Evolutionary conservation across 1,139 yeast genomes (phyloP).

Genomic region (Kluyveromyces sp.): DNA sequence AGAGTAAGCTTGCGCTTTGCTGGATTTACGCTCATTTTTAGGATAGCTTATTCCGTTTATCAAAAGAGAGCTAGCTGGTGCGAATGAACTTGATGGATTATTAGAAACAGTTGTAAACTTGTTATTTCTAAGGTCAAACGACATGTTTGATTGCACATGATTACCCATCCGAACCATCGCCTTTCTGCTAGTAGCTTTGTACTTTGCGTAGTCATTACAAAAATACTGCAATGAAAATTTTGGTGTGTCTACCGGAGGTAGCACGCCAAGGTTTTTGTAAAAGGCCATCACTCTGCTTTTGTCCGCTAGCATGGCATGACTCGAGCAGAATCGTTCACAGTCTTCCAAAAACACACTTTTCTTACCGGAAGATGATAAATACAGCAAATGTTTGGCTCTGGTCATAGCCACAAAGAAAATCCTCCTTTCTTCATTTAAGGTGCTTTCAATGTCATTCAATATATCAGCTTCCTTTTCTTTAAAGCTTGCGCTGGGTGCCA

Average conservation of each 20-base stretch:
- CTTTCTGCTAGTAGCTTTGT: slow-evolving; percentile 22
- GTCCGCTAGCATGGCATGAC: neutral
- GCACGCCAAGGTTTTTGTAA: neutral
- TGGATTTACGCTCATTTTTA: neutral
- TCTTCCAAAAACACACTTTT: slow-evolving; percentile 17
- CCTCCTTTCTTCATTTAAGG: slow-evolving; percentile 67
- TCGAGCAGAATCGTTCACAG: slow-evolving; percentile 2
- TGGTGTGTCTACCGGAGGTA: too few relatives aligned
- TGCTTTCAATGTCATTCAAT: slow-evolving; percentile 18
- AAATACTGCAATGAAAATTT: slow-evolving; percentile 21
- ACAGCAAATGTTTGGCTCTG: slow-evolving; percentile 54
- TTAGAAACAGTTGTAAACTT: neutral
- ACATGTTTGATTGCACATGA: neutral
- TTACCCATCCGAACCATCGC: slow-evolving; percentile 24
- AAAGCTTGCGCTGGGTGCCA: slow-evolving; percentile 32
- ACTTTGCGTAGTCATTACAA: slow-evolving; percentile 22
- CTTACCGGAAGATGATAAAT: slow-evolving; percentile 28
- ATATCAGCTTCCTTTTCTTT: slow-evolving; percentile 18
- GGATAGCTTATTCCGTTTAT: too few relatives aligned
- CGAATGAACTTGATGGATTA: neutral
- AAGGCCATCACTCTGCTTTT: neutral
- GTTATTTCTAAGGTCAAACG: neutral
- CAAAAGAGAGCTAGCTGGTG: slow-evolving; percentile 3
- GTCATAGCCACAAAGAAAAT: slow-evolving; percentile 85
- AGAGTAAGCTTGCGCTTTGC: neutral